Evolutionary conservation across 2,329 filamentous ascomycete genomes (phyloP), one percentile per base, ranked within the genome.

Genomic region (Sphaerulina musiva): DNA sequence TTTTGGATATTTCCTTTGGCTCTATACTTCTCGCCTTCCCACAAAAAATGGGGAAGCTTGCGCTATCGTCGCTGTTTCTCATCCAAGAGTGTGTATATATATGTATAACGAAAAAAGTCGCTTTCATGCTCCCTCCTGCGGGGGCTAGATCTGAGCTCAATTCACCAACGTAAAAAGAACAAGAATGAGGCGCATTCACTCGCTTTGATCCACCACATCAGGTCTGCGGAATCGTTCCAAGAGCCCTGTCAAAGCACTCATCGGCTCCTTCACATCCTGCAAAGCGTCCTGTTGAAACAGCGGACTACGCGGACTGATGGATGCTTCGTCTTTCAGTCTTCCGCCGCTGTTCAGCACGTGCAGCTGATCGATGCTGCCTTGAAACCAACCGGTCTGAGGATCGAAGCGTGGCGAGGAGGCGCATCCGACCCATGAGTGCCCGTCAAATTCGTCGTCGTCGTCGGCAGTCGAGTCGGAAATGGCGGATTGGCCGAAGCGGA

Each of bases 281-380:
- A 34, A 39, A 2, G 17, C 12, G 4, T 45, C 48, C 9, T 26
- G 26, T 26, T 26, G 42, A 9, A 54, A 38, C 4, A 56, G 47
- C 8, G 59, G 59, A 51, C 57, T 59, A 29, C 53, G 46, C 40
- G 57, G 58, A 56, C 57, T 58, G 10, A 56, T 47, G 12, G 54
- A 56, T 17, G 14, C 14, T 12, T 47, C 50, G 39, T 46, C 14
- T 32, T 23, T 43, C 5, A 53, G 14, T 38, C 51, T 32, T n/a
- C 45, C 45, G 17, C 32, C 48, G 26, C 49, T 54, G 32, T 50
- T 55, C 20, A 49, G 43, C 12, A 56, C 52, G 32, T 64, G 53
- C 39, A 68, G 57, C 29, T 66, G 55, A 54, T 68, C 66, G 46
- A 68, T 67, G 46, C 61, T 65, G 39, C 66, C 66, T 42, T 60